Evolutionary conservation across 2,329 filamentous ascomycete species (phyloP), one percentile per base, ranked within the genome.

Genomic region (Hyphodiscus sp.): DNA sequence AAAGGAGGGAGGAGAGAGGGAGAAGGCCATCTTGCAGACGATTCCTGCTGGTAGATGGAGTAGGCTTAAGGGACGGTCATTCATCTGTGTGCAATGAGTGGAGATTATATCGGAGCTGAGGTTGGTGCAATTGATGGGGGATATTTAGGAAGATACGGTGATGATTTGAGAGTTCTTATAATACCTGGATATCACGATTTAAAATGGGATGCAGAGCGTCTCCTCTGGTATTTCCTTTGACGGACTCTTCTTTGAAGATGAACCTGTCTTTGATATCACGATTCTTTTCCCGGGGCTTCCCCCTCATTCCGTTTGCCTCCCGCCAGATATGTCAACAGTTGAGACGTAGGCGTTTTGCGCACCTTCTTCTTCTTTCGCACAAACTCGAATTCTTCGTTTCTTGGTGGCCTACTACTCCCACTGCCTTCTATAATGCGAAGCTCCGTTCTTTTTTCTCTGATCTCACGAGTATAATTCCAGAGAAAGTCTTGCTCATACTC

Each of bases 41-140:
- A 95, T 95, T 62, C 90, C 90, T 0, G 87, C 87, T 1, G 89
- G 85, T 0, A 74, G 88, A 61, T 95, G 90, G 89, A 89, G 89
- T 0, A 76, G 68, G 9, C 87, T 89, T 0, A 87, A 91, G 90
- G 89, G 0, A 82, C 81, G 0, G 77, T 85, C 0, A 85, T 94
- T 33, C 94, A 83, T 63, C 71, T 95, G 29, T 51, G 51, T 38
- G 50, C 51, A 1, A 52, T n/a, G 33, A 54, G 51, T 54, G 50
- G 73, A 29, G 33, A 38, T 13, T 47, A 26, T 16, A 23, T 47
- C 16, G n/a, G n/a, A 26, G 45, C 8, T 2, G 26, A 26, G 20
- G 16, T 30, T 15, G 4, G 8, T 15, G 26, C 26, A 13, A 20
- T 47, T 11, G 45, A 47, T 33, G 45, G 45, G 13, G 45, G 45